These are phyloP conservation scores for Keithomyces neogunnii DNA, from an alignment of 2,329 filamentous ascomycete genomes.

Conservation along the genomic window DNA sequence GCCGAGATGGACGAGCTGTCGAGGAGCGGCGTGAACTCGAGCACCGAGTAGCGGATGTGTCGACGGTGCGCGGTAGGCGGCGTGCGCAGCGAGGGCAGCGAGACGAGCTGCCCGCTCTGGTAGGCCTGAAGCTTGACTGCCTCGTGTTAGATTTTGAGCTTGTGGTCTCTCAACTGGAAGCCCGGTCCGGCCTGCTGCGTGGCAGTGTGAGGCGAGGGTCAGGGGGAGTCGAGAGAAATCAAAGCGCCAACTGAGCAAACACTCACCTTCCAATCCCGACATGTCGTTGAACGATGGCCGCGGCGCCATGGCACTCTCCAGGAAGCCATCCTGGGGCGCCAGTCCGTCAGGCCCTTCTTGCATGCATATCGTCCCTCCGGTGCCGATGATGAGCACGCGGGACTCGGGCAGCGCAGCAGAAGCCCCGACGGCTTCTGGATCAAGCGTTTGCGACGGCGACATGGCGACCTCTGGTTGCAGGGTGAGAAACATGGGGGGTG, in stretches of 20 bases:
- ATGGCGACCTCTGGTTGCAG: slow-evolving; percentile 5
- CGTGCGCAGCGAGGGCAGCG: slow-evolving; percentile 65
- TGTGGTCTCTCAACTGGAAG: no score
- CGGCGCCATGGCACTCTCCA: slow-evolving; percentile 73
- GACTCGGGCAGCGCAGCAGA: slow-evolving; percentile 53
- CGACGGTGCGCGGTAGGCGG: slow-evolving; percentile 72
- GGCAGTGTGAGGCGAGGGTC: background rate
- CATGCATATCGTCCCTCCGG: slow-evolving; percentile 89
- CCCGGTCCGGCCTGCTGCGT: background rate
- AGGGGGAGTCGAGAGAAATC: no score
- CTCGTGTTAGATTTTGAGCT: background rate
- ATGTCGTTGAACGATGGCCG: slow-evolving; percentile 78
- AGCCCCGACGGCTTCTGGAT: background rate
- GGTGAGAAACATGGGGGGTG: background rate
- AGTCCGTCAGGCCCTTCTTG: slow-evolving; percentile 71
- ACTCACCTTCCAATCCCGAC: slow-evolving; percentile 14
- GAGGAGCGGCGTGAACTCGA: slow-evolving; percentile 76
- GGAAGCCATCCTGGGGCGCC: slow-evolving; percentile 70
- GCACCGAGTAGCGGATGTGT: slow-evolving; percentile 73
- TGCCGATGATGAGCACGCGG: slow-evolving; percentile 82
- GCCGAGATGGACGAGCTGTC: slow-evolving; percentile 89
- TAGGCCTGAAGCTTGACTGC: slow-evolving; percentile 42
- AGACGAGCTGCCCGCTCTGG: slow-evolving; percentile 38
- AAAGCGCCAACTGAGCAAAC: background rate
- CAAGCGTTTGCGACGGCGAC: slow-evolving; percentile 9